Evolutionary conservation across 352 stramenopile species (phyloP), one percentile per base, ranked within the genome.

Genomic region (Pythium utonaiense): DNA sequence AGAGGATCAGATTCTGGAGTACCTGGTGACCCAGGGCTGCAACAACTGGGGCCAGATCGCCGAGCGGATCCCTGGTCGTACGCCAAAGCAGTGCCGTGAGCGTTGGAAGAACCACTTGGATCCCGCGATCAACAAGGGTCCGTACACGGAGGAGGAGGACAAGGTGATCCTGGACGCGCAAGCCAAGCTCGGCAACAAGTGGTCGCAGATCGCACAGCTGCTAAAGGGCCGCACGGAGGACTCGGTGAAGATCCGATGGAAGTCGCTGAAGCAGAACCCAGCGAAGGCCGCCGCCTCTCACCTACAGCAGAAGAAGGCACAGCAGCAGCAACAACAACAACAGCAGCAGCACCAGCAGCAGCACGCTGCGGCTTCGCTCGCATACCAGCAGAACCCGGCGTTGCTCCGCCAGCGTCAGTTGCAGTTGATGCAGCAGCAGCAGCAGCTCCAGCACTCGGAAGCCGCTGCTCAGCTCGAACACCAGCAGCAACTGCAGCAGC

Each of bases 71-170:
- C 95, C 93, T 6, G 96, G 95, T 2, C 81, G 96, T 36, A 96
- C 94, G 48, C 91, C 91, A 9, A 96, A 96, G 69, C 88, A 97
- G 70, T 97, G 89, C 62, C 86, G 89, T 47, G 89, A 97, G 66
- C 84, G 89, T 25, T 97, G 89, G 89, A 90, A 91, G 56, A 96
- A 96, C 64, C 86, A 95, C 67, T 58, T 97, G 40, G 80, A 94
- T 57, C 86, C 89, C 16, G 75, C 80, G 4, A 98, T 98, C 59
- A 97, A 96, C 66, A 98, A 98, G 71, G 87, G 84, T 3, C 94
- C 92, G 33, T 99, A 97, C 84, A 97, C 93, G 9, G 86, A 93
- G 65, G 81, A 97, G 31, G 96, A 99, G 72, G 96, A 99, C 70
- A 80, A 84, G 14, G 78, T 96, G 14, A 98, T 99, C 48, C 75